Evolutionary conservation across 164 flowering plant species (phyloP).

Genomic region (Aristolochia contorta): DNA sequence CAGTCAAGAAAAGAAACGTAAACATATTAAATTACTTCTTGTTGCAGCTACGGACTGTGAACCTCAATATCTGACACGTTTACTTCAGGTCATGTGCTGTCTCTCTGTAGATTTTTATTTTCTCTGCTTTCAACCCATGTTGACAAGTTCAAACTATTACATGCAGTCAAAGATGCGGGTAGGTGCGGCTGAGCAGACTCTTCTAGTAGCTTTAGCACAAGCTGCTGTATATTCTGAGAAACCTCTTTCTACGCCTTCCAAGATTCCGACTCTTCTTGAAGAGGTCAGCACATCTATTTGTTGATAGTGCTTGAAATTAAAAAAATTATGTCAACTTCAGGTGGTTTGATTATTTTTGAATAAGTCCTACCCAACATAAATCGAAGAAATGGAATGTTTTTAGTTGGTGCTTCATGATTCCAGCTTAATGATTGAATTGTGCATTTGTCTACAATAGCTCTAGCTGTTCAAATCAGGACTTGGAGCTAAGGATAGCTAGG

Average conservation of each 20-base stretch:
- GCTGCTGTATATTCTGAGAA: constrained; percentile 73
- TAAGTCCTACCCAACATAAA: too few species aligned
- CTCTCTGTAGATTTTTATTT: neutral
- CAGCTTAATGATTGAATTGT: too few species aligned
- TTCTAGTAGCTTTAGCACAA: constrained; percentile 81
- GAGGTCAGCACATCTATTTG: constrained; percentile 43
- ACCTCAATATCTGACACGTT: constrained; percentile 80
- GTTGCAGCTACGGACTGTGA: constrained; percentile 97
- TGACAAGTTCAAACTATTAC: constrained; percentile 11
- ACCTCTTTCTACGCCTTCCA: constrained; percentile 44
- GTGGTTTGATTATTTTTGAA: too few species aligned
- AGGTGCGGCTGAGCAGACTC: constrained; percentile 91
- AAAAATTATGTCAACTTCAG: too few species aligned
- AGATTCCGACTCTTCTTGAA: constrained; percentile 60
- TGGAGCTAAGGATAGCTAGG: too few species aligned
- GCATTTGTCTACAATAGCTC: too few species aligned
- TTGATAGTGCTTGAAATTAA: neutral
- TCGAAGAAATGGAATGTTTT: too few species aligned
- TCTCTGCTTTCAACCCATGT: neutral
- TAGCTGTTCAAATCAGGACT: too few species aligned
- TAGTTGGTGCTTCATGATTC: too few species aligned
- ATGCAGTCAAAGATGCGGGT: constrained; percentile 79
- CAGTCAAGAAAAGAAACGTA: constrained; percentile 92
- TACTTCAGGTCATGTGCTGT: constrained; percentile 65
- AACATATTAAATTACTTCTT: constrained; percentile 74